These are phyloP conservation scores for Scheffersomyces titani DNA, from an alignment of 1,139 yeast genomes.

Conservation along the genomic window DNA sequence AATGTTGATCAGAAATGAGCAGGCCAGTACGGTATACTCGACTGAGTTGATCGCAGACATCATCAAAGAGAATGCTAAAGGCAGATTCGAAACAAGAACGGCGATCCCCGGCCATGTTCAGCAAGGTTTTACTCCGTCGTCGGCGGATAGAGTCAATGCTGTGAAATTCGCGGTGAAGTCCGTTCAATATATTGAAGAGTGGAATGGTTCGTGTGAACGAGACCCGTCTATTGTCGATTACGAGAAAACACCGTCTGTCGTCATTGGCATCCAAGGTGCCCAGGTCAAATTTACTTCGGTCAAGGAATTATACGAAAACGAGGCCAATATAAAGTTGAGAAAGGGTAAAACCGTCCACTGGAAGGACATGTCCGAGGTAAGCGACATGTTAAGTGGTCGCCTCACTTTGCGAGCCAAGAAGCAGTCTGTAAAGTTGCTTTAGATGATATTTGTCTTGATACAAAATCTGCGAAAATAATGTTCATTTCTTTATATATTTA, in stretches of 20 bases:
- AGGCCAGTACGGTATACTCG: conserved; percentile 79
- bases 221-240: conserved; percentile 1
- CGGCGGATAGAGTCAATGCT: conserved; percentile 91
- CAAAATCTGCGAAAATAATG: neutral
- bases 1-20: conserved; percentile 79
- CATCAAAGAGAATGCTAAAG: conserved; percentile 72
- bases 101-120: conserved; percentile 98
- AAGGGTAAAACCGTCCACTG: conserved; percentile 72
- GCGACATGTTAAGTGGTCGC: conserved; percentile 73
- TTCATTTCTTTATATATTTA: neutral
- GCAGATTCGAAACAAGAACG: conserved; percentile 85
- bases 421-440: conserved; percentile 1
- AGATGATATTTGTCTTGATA: neutral
- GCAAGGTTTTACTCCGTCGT: conserved; percentile 96
- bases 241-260: conserved; percentile 46
- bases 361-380: conserved; percentile 57
- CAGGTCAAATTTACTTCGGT: conserved; percentile 58
- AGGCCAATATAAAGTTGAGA: conserved; percentile 61
- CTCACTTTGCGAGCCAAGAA: conserved; percentile 42
- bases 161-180: conserved; percentile 89
- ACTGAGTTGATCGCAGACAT: conserved; percentile 83
- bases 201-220: conserved; percentile 3
- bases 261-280: conserved; percentile 71
- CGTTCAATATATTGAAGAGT: conserved; percentile 77
- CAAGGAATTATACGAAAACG: conserved; percentile 54